Evolutionary conservation across 1,139 yeast genomes (phyloP), one percentile per base, ranked within the genome.

Genomic region (Groenewaldozyma sp.): DNA sequence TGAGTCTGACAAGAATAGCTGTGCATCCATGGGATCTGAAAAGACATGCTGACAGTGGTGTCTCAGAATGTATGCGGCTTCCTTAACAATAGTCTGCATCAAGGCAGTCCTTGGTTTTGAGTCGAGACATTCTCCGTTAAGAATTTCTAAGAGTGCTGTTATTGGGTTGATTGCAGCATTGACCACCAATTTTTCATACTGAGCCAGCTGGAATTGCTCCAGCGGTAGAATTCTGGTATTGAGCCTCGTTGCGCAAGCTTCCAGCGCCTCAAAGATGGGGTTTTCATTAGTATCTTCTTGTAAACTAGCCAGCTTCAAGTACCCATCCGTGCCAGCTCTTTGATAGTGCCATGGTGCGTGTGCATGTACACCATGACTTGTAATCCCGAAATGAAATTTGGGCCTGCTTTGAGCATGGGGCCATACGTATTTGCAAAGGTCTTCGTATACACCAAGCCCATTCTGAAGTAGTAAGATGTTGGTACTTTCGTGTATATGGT

Each of bases 81-180:
- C 68, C 13, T 41, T 34, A 1, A 55, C 58, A 4, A 59, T 39
- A 9, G 47, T 49, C 21, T 42, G 36, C 21, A 56, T 36, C 28
- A 56, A 34, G 24, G 32, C 7, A 13, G 38, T 38, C 17, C 41
- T 28, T 4, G 44, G 35, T 9, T 38, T 40, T 28, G 44, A 32
- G 3, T 43, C 57, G 5, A 73, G 59, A 20, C 86, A 59, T 39
- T 78, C 80, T 6, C 94, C 94, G 53, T 91, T 91, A 36, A 67
- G 56, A 51, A 88, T 79, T 53, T 77, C 82, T 40, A 76, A 65
- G 11, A 86, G 48, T 0, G 86, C 78, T 0, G 91, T 75, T 27
- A 82, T 58, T 0, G 95, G 82, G 49, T 86, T 86, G 43, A 86
- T 74, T 49, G 83, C 80, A 27, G 83, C 73, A 51, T 83, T 82